Evolutionary conservation across 106 monocot species (phyloP).

Genomic region (Gastrodia elata): DNA sequence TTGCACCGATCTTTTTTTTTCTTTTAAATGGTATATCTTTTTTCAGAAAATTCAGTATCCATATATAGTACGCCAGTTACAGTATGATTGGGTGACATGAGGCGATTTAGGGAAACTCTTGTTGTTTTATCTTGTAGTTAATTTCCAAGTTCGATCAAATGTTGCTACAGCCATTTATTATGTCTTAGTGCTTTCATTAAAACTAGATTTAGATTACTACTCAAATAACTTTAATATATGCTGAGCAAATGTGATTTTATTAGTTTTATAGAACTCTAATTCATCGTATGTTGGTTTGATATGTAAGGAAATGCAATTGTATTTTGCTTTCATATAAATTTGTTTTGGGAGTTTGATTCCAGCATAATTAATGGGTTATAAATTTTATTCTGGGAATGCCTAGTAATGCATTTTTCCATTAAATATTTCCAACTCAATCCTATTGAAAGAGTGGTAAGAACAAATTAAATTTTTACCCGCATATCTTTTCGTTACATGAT

Average conservation of each 20-base stretch:
- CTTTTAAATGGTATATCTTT: background rate
- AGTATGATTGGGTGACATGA: background rate
- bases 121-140: background rate
- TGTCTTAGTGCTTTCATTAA: background rate
- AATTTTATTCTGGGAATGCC: background rate
- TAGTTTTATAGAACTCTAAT: background rate
- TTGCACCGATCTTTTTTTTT: too few relatives aligned
- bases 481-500: background rate
- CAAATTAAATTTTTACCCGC: background rate
- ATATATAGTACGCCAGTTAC: background rate
- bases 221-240: background rate
- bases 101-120: background rate
- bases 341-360: background rate
- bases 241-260: background rate
- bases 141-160: too few relatives aligned
- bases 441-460: too few relatives aligned
- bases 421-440: background rate
- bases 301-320: background rate
- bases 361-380: background rate
- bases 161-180: too few relatives aligned
- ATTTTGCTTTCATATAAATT: background rate
- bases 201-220: background rate
- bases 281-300: background rate
- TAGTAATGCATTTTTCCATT: background rate
- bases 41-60: background rate